Evolutionary conservation across 2,329 filamentous ascomycete species (phyloP), one percentile per base, ranked within the genome.

Genomic region (Cladophialophora immunda): DNA sequence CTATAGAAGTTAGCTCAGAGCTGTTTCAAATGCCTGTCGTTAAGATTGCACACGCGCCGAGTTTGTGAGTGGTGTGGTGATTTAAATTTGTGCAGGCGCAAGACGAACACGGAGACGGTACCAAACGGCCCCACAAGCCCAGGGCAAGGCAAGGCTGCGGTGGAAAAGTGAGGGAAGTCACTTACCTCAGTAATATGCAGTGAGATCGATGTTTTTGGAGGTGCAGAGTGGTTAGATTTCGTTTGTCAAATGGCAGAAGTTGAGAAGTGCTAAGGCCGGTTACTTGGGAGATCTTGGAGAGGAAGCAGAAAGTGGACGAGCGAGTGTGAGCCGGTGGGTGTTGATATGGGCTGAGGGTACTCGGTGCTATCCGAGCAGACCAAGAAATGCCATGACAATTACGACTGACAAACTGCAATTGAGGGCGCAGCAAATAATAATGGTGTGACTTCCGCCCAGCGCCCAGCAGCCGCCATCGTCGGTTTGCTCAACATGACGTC

Each of bases 391-490:
- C 25, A 59, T 66, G 58, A 58, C 64, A 54, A 55, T 55, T 41
- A 22, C 27, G 8, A 32, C 25, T 63, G 64, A 67, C 64, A 67
- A 66, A 66, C 59, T 38, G 19, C 50, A 66, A 65, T 60, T 38
- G 32, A 6, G 22, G 38, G 19, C 57, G 29, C n/a, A 25, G 53
- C 45, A 27, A 25, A 19, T 38, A 30, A 30, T 38, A 22, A 61
- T 67, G 64, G 64, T 52, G 55, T 67, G 59, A 63, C 52, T 41
- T 38, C 29, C 25, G 29, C 52, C 57, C 15, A 22, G 41, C 22
- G 13, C 30, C 29, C 41, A 32, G 41, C 36, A 9, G n/a, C 38
- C 45, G 45, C 45, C 45, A 25, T 9, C 4, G 45, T 50, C 45
- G 19, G 19, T 34, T 59, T 30, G 57, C 38, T 59, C 57, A 50